phyloP scores from a whole-genome alignment of 768 basidiomycete genomes.

The Trametes sanguinea region DNA sequence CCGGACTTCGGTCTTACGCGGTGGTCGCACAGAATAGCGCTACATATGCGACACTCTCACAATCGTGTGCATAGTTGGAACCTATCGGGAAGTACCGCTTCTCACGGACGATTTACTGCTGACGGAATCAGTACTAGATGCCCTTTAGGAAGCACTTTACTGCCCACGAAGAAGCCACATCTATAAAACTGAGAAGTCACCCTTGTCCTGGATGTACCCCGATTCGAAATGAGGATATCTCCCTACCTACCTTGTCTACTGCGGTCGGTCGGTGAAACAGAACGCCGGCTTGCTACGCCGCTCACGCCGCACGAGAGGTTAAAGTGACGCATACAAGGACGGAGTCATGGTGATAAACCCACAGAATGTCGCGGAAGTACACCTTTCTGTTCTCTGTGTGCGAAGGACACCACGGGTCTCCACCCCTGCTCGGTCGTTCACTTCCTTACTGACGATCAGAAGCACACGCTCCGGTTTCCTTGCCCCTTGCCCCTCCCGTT shows the following conservation, averaged over 20 bases:
- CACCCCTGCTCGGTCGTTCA: neutral
- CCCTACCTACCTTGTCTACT: neutral
- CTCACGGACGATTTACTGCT: conserved; percentile 8
- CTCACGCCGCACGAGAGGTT: too few relatives aligned
- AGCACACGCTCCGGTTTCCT: conserved; percentile 4
- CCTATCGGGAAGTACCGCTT: neutral
- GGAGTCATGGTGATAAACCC: neutral
- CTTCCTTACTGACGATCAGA: conserved; percentile 3
- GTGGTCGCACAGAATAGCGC: neutral
- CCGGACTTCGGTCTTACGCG: neutral
- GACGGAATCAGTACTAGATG: neutral
- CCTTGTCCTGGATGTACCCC: conserved; percentile 2
- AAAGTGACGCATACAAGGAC: neutral
- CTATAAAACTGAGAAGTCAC: conserved; percentile 9
- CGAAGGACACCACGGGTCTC: neutral
- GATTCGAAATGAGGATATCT: neutral
- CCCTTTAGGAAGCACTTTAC: neutral
- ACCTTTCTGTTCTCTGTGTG: neutral
- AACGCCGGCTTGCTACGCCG: neutral
- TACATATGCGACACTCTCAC: neutral
- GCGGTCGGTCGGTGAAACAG: neutral
- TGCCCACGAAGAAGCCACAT: conserved; percentile 9
- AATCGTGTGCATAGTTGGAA: conserved; percentile 1
- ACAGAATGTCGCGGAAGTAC: neutral
- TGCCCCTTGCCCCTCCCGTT: conserved; percentile 5